A percentile compares a stretch with the other conserved stretches of the same genome.
These are phyloP conservation scores for Rhodamnia rubescens DNA, from an alignment of 345 rosid species.

Conservation along the genomic window DNA sequence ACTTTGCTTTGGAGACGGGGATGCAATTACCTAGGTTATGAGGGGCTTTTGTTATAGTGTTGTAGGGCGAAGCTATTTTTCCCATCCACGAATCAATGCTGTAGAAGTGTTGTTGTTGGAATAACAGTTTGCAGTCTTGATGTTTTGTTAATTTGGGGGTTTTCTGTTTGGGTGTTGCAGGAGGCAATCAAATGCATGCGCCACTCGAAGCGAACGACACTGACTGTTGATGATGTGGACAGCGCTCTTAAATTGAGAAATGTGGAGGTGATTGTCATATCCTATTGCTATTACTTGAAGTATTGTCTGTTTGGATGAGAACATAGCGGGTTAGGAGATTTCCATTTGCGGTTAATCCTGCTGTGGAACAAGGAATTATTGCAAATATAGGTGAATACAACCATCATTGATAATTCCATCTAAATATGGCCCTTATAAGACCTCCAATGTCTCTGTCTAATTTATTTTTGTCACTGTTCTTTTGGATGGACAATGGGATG, in stretches of 20 bases:
- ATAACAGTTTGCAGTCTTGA: not conserved
- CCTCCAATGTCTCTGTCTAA: not conserved
- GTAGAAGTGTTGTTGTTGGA: not conserved
- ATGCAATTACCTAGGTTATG: not conserved
- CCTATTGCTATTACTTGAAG: not conserved
- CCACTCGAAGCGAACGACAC: conserved; percentile 55
- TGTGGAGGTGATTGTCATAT: conserved; percentile 41
- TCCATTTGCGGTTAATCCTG: not conserved
- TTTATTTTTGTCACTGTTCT: not conserved
- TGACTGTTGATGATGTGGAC: conserved; percentile 68
- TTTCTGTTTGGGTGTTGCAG: conserved; percentile 18
- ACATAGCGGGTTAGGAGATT: not conserved
- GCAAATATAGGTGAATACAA: not conserved
- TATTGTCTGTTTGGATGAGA: not conserved
- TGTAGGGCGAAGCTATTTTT: not conserved
- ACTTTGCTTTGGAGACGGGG: not conserved
- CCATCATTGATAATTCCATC: not conserved
- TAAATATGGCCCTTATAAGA: not conserved
- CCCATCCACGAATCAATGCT: not conserved
- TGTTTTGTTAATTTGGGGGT: not conserved
- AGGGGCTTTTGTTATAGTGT: not conserved
- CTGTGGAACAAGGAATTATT: not conserved
- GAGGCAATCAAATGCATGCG: conserved; percentile 93
- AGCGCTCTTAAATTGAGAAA: conserved; percentile 62
- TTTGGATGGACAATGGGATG: not conserved